Percentiles rank a stretch among this genome's conserved stretches.
Evolutionary conservation across 179 eudicot genomes (phyloP).

Genomic region (Nepenthes alata): DNA sequence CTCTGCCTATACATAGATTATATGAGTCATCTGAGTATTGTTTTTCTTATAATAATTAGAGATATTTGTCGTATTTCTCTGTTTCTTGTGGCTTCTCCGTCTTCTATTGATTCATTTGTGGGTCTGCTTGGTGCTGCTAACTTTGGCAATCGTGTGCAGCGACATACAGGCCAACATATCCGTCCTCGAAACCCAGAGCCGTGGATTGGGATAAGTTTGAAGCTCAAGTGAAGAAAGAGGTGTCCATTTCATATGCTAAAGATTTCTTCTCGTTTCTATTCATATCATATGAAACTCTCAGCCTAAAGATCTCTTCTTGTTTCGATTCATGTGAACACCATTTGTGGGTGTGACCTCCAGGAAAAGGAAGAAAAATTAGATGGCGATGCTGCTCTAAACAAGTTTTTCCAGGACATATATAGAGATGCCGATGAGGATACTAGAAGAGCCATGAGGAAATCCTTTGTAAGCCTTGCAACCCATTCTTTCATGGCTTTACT

Average conservation of each 20-base stretch:
- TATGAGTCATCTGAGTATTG: no score
- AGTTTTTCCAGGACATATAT: constrained; percentile 83
- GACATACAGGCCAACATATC: constrained; percentile 49
- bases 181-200: constrained; percentile 55
- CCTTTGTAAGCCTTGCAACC: constrained; percentile 56
- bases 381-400: constrained; percentile 96
- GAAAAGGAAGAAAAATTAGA: constrained; percentile 93
- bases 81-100: no score
- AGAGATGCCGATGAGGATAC: constrained; percentile 83
- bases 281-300: not conserved
- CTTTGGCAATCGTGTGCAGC: constrained; percentile 11
- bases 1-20: no score
- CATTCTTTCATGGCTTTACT: not conserved
- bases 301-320: not conserved
- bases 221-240: constrained; percentile 46
- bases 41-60: no score
- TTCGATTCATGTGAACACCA: not conserved
- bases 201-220: constrained; percentile 94
- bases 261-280: not conserved
- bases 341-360: constrained; percentile 21
- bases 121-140: not conserved
- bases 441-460: constrained; percentile 88
- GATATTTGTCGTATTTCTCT: no score
- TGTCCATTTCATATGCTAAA: not conserved
- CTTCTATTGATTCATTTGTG: not conserved